These are phyloP conservation scores for Aspergillus bridgeri DNA, from an alignment of 495 filamentous ascomycete species.

Conservation along the genomic window DNA sequence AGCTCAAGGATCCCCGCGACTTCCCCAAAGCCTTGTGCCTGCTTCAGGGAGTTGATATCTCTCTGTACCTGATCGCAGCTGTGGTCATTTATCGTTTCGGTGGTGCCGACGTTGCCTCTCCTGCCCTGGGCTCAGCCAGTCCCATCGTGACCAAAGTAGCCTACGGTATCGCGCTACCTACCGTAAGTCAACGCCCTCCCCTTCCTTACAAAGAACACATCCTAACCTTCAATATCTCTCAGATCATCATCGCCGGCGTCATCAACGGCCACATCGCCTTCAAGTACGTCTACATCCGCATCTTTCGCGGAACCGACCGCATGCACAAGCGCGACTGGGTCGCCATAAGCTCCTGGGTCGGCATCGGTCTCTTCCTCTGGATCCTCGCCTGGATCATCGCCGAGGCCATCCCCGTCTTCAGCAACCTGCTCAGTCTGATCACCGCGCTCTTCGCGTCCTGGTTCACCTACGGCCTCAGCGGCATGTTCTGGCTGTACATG, in stretches of 20 bases:
- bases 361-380: slow-evolving; percentile 55
- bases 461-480: slow-evolving; percentile 44
- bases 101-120: slow-evolving; percentile 62
- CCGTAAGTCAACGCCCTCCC: slow-evolving; percentile 38
- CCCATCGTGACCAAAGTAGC: slow-evolving; percentile 61
- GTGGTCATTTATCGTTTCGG: slow-evolving; percentile 67
- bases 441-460: slow-evolving; percentile 41
- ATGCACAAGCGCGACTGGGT: slow-evolving; percentile 59
- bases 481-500: slow-evolving; percentile 44
- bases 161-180: slow-evolving; percentile 76
- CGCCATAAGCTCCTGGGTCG: slow-evolving; percentile 52
- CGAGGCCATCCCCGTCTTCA: slow-evolving; percentile 69
- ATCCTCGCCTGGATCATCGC: slow-evolving; percentile 69
- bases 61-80: slow-evolving; percentile 55
- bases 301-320: slow-evolving; percentile 56
- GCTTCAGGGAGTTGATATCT: slow-evolving; percentile 61
- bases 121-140: slow-evolving; percentile 68
- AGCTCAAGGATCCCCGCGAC: slow-evolving; percentile 66
- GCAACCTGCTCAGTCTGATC: slow-evolving; percentile 55
- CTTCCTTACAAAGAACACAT: too few relatives aligned
- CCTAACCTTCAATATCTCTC: slow-evolving; percentile 12
- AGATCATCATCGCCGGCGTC: slow-evolving; percentile 57
- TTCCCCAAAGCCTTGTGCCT: slow-evolving; percentile 64
- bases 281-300: slow-evolving; percentile 64
- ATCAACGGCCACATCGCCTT: slow-evolving; percentile 63